Evolutionary conservation across 2,329 filamentous ascomycete genomes (phyloP), one percentile per base, ranked within the genome.

Genomic region (Calonectria ilicicola): DNA sequence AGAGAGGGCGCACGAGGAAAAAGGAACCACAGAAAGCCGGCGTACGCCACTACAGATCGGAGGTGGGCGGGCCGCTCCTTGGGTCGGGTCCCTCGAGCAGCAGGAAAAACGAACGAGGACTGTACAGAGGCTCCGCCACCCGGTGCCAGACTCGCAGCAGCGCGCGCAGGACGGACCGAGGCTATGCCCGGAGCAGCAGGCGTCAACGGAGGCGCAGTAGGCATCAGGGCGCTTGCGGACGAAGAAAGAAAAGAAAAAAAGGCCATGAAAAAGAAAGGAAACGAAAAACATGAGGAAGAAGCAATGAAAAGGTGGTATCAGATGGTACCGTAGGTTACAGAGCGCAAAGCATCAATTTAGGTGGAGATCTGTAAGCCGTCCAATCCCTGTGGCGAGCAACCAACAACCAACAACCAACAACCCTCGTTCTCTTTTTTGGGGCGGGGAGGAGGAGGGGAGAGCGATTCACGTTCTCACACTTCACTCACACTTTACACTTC

Each of bases 31-130:
- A 60, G 29, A 35, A 66, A 40, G 51, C 63, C 63, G 44, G 29
- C 62, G 44, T 29, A 53, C 68, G 68, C 68, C 68, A 66, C 49
- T 27, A 64, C 42, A 65, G 68, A 66, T 62, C 63, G 44, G 53
- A 62, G 38, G 53, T 66, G 51, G 53, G 51, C 68, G 69, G 69
- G 69, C 69, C 69, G 69, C 69, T 67, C 68, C 68, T 60, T 62
- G 63, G 35, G 63, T 49, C 38, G 67, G 49, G 56, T 49, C 44
- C 44, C 42, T 19, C n/a, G 4, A 49, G n/a, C 38, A 32, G 32
- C 40, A 29, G 17, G 21, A 17, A 64, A 64, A 64, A 49, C 27
- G 15, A 29, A 64, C 15, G 21, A 65, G 19, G 62, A 32, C 35
- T 21, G 32, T 15, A 38, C 4, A 44, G 67, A 69, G 47, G 67